Conservation (phyloP, 805 yeast genomes). For the Nematodospora valgi region DNA sequence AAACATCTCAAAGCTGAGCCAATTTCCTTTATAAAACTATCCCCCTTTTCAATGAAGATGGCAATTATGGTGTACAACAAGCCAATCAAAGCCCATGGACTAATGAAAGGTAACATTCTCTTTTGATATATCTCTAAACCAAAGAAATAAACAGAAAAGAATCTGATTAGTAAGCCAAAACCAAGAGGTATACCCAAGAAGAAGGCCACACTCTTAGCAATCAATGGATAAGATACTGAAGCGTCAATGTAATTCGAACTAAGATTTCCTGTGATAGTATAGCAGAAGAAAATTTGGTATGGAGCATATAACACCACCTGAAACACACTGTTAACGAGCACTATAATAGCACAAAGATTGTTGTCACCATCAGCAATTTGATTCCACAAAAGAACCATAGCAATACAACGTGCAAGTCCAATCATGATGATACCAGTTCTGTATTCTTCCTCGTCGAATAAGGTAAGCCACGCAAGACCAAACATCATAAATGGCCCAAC, state of each 20-base stretch:
- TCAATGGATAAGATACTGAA: conserved; percentile 31
- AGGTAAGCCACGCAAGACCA: conserved; percentile 50
- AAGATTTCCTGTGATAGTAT: conserved; percentile 36
- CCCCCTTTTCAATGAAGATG: conserved; percentile 49
- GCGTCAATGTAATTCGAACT: conserved; percentile 10
- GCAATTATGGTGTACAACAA: conserved; percentile 50
- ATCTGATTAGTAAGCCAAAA: conserved; percentile 42
- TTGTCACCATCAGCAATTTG: conserved; percentile 51
- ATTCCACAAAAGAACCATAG: conserved; percentile 62
- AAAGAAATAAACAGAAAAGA: conserved; percentile 19
- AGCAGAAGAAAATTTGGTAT: conserved; percentile 44
- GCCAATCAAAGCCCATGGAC: conserved; percentile 52
- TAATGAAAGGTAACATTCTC: conserved; percentile 33
- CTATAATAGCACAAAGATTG: conserved; percentile 50
- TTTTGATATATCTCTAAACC: conserved; percentile 25
- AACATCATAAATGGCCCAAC: conserved; percentile 55
- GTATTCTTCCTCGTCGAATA: conserved; percentile 47
- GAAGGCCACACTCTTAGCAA: conserved; percentile 47
- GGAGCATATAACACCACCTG: conserved; percentile 56
- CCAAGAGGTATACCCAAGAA: conserved; percentile 54
- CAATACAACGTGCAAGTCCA: conserved; percentile 59
- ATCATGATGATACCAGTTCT: conserved; percentile 56
- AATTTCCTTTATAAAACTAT: conserved; percentile 44
- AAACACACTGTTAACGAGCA: conserved; percentile 46
- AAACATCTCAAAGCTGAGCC: conserved; percentile 49